Conservation (phyloP, 2,329 filamentous ascomycete species). For the Talaromyces marneffei region DNA sequence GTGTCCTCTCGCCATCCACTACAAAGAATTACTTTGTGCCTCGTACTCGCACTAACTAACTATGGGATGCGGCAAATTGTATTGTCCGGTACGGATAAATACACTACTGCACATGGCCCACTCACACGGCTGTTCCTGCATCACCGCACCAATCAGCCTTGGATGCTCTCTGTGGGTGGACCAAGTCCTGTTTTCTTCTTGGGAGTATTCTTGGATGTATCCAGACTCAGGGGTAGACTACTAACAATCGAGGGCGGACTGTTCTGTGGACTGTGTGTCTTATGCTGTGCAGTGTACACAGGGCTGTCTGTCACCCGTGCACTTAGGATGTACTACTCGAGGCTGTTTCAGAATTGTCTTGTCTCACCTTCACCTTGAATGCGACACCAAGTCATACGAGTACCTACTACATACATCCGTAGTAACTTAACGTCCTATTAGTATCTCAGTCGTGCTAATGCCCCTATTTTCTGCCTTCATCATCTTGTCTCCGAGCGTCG, state of each 20-base stretch:
- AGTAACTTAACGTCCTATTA: no score
- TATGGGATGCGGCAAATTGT: no score
- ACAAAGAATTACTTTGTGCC: not conserved
- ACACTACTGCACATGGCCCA: not conserved
- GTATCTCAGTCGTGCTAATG: no score
- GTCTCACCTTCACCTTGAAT: not conserved
- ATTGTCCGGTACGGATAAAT: not conserved
- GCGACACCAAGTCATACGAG: not conserved
- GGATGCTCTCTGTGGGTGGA: no score
- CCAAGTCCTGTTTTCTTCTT: not conserved
- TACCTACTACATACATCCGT: no score
- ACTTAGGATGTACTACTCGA: not conserved
- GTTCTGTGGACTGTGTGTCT: not conserved
- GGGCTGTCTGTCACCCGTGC: not conserved
- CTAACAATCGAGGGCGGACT: not conserved
- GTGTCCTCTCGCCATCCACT: no score
- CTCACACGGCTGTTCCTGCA: constrained; percentile 6
- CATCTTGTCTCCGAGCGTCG: no score
- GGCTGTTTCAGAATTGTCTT: not conserved
- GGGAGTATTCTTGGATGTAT: not conserved
- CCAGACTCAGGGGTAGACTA: not conserved
- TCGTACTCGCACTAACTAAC: not conserved
- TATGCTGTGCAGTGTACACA: no score
- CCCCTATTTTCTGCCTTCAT: no score
- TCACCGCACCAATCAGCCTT: not conserved